Percentiles rank a stretch among this genome's conserved stretches.
These are phyloP conservation scores for Sicyos edulis DNA, from an alignment of 306 rosid genomes.

Conservation along the genomic window DNA sequence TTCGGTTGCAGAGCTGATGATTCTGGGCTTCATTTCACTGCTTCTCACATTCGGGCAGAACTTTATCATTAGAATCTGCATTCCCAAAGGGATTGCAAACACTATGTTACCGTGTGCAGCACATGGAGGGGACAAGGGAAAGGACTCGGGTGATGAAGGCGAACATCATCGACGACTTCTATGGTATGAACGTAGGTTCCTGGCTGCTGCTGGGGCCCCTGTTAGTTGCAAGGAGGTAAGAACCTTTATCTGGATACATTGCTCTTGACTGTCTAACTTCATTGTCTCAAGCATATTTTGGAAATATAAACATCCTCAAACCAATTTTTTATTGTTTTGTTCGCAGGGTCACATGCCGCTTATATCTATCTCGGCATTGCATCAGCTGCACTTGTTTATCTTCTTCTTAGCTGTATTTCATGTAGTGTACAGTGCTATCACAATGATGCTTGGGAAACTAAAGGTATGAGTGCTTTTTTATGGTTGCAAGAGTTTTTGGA, in stretches of 20 bases:
- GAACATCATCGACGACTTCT: slow-evolving; percentile 53
- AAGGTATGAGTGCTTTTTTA: slow-evolving; percentile 42
- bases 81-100: slow-evolving; percentile 47
- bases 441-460: slow-evolving; percentile 98
- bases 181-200: slow-evolving; percentile 49
- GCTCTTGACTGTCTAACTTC: not conserved
- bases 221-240: slow-evolving; percentile 53
- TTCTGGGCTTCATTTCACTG: slow-evolving; percentile 86
- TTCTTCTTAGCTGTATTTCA: slow-evolving; percentile 92
- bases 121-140: not conserved
- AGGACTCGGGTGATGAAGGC: slow-evolving; percentile 8
- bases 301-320: not conserved
- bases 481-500: slow-evolving; percentile 9
- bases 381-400: slow-evolving; percentile 88
- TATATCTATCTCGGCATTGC: slow-evolving; percentile 68
- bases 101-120: slow-evolving; percentile 67
- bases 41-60: slow-evolving; percentile 78
- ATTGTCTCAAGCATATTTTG: not conserved
- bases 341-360: slow-evolving; percentile 63
- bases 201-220: slow-evolving; percentile 36
- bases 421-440: slow-evolving; percentile 72
- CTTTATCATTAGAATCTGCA: slow-evolving; percentile 65
- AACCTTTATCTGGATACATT: not conserved
- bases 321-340: slow-evolving; percentile 17
- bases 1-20: slow-evolving; percentile 80